Percentiles rank a stretch among this genome's conserved stretches.
Evolutionary conservation across 164 flowering plant species (phyloP).

Genomic region (Echeveria elegans): DNA sequence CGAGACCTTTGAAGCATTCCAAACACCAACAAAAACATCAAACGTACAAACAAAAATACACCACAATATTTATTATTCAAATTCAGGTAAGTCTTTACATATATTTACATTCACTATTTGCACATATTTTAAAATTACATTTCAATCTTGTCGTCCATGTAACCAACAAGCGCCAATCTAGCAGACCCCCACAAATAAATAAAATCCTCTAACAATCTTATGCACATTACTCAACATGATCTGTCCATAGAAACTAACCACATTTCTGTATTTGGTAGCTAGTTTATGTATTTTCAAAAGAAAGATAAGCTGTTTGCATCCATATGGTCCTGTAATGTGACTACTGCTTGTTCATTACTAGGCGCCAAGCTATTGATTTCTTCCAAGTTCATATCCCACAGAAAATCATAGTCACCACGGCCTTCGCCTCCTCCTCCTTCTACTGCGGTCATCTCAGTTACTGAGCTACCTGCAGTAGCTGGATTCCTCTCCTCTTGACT

Average conservation of each 20-base stretch:
- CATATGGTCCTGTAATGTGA: not conserved
- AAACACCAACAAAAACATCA: too few relatives aligned
- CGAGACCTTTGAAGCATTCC: too few relatives aligned
- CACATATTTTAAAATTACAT: not conserved
- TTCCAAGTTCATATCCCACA: conserved; percentile 41
- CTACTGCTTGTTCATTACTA: conserved; percentile 3
- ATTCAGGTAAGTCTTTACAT: not conserved
- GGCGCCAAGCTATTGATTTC: conserved; percentile 17
- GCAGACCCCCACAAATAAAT: not conserved
- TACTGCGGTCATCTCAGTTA: conserved; percentile 11
- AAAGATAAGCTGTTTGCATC: not conserved
- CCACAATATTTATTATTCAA: too few relatives aligned
- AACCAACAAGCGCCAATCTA: not conserved
- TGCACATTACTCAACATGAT: not conserved
- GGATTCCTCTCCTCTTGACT: conserved; percentile 12
- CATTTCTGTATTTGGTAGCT: not conserved
- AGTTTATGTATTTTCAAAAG: not conserved
- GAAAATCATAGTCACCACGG: conserved; percentile 30
- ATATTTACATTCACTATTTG: not conserved
- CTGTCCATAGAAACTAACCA: too few relatives aligned
- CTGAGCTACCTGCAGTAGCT: not conserved
- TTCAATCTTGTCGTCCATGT: not conserved
- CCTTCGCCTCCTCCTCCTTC: conserved; percentile 11
- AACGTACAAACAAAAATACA: too few relatives aligned
- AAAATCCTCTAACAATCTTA: not conserved